Percentiles rank a stretch among this genome's conserved stretches.
These are phyloP conservation scores for Trichoderma parareesei DNA, from an alignment of 495 filamentous ascomycete genomes.

Conservation along the genomic window DNA sequence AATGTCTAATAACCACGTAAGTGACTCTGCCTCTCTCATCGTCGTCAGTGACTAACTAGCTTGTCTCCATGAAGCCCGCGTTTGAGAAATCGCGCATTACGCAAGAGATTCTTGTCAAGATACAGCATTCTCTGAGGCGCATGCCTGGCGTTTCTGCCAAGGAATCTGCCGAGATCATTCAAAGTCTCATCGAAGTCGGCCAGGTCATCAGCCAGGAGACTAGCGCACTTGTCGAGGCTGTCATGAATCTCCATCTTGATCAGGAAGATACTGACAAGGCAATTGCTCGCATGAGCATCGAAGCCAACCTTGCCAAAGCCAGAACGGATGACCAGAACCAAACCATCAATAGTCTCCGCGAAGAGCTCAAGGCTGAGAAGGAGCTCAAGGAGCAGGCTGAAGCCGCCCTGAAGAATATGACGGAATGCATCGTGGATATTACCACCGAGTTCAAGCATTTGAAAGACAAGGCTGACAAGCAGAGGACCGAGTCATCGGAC, in stretches of 20 bases:
- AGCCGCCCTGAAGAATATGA: background rate
- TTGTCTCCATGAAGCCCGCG: background rate
- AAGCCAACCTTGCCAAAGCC: slow-evolving; percentile 9
- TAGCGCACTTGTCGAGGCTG: slow-evolving; percentile 8
- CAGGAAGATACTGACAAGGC: slow-evolving; percentile 11
- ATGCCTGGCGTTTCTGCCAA: slow-evolving; percentile 10
- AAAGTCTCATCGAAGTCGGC: background rate
- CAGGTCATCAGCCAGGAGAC: slow-evolving; percentile 12
- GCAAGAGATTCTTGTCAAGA: slow-evolving; percentile 5
- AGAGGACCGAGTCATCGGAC: background rate
- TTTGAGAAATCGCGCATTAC: background rate
- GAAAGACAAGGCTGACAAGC: background rate
- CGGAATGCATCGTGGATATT: background rate
- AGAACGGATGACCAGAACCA: background rate
- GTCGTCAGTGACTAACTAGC: background rate
- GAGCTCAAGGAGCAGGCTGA: background rate
- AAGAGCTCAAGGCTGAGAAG: background rate
- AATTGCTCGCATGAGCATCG: slow-evolving; percentile 11
- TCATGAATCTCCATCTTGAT: slow-evolving; percentile 8
- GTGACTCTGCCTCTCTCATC: background rate
- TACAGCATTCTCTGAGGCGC: slow-evolving; percentile 8
- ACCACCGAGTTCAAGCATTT: slow-evolving; percentile 3
- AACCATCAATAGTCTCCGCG: background rate
- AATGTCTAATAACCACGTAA: slow-evolving; percentile 12
- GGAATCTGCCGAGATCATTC: slow-evolving; percentile 7